phyloP scores from a whole-genome alignment of 345 rosid species.

The Brassica cretica region DNA sequence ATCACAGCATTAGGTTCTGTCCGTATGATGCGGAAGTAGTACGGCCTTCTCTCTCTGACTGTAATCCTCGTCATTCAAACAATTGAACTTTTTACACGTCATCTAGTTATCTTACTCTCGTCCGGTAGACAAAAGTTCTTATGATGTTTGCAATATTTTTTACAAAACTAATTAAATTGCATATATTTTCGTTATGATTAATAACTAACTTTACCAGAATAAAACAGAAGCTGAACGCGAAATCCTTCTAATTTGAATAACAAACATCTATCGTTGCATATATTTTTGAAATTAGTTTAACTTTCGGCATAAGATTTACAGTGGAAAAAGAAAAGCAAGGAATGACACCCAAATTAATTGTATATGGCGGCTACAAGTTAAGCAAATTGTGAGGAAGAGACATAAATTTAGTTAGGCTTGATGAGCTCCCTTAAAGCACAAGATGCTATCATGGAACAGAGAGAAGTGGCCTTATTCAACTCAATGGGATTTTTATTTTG shows the following conservation, averaged over 20 bases:
- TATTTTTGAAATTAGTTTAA: neutral
- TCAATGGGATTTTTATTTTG: too few species aligned
- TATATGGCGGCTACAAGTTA: neutral
- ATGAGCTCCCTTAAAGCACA: neutral
- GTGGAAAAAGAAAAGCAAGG: neutral
- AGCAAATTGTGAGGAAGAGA: neutral
- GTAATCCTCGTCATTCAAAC: constrained; percentile 24
- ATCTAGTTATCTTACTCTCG: neutral
- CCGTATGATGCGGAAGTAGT: constrained; percentile 27
- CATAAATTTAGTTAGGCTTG: neutral
- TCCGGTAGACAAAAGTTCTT: neutral
- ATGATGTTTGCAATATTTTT: neutral
- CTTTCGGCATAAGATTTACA: neutral
- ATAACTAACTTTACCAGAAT: neutral
- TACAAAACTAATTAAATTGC: neutral
- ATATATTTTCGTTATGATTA: neutral
- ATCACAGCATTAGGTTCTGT: constrained; percentile 24
- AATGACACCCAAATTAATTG: neutral
- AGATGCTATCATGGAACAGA: too few species aligned
- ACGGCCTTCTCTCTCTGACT: constrained; percentile 16
- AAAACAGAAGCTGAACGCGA: neutral
- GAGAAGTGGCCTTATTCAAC: too few species aligned
- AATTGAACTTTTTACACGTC: neutral
- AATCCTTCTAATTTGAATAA: too few species aligned
- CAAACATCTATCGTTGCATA: neutral